Percentiles rank a stretch among this genome's conserved stretches.
phyloP scores from a whole-genome alignment of 805 yeast species.

The Suhomyces kilbournensis region DNA sequence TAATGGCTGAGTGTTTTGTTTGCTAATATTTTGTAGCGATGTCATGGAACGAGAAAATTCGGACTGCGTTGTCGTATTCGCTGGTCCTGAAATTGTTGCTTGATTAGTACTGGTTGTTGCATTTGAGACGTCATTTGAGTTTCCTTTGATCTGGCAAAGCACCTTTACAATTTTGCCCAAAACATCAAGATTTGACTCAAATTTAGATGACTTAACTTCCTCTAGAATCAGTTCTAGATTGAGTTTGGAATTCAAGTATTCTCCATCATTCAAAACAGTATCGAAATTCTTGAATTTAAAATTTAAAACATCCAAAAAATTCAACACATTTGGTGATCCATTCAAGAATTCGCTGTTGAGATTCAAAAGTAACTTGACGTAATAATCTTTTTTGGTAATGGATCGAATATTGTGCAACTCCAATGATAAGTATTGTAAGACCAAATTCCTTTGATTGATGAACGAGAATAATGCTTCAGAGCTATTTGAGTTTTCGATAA shows the following conservation, averaged over 20 bases:
- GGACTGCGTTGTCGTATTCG: not conserved
- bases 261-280: conserved; percentile 29
- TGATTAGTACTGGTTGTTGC: not conserved
- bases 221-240: conserved; percentile 35
- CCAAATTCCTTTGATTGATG: conserved; percentile 55
- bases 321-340: conserved; percentile 65
- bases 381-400: conserved; percentile 49
- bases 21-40: not conserved
- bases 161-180: conserved; percentile 21
- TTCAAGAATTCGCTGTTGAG: conserved; percentile 44
- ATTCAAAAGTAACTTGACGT: conserved; percentile 52
- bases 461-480: conserved; percentile 60
- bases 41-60: not conserved
- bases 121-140: not conserved
- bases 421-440: conserved; percentile 64
- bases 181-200: conserved; percentile 18
- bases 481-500: conserved; percentile 31
- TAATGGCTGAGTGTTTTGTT: not conserved
- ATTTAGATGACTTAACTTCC: conserved; percentile 26
- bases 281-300: conserved; percentile 48
- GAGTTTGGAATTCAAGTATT: conserved; percentile 23
- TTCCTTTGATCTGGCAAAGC: conserved; percentile 14
- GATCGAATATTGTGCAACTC: conserved; percentile 67
- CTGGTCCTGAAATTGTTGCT: not conserved
- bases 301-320: conserved; percentile 69